Percentiles rank a stretch among this genome's conserved stretches.
Evolutionary conservation across 2,329 filamentous ascomycete genomes (phyloP).

Genomic region (Claviceps arundinis): DNA sequence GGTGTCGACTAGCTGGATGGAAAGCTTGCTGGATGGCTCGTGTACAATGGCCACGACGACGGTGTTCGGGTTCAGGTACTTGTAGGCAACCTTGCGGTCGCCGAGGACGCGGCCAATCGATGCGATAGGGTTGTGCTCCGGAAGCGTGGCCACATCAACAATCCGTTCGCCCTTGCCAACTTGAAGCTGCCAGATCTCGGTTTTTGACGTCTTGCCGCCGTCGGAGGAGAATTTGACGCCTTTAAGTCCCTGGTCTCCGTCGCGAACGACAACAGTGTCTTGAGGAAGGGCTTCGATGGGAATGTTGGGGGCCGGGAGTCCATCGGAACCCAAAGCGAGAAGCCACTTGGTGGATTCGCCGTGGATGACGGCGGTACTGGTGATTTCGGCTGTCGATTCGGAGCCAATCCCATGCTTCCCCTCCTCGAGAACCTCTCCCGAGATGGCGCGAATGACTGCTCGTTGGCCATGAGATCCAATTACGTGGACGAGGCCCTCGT

Average conservation of each 20-base stretch:
- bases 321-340: constrained; percentile 37
- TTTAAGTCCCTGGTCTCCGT: constrained; percentile 34
- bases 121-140: constrained; percentile 72
- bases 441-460: constrained; percentile 39
- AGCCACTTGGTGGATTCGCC: constrained; percentile 39
- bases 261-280: constrained; percentile 41
- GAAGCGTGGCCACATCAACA: constrained; percentile 51
- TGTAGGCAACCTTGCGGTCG: constrained; percentile 88
- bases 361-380: constrained; percentile 38
- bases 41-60: constrained; percentile 60
- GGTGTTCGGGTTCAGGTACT: constrained; percentile 85
- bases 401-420: not conserved
- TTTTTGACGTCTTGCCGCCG: constrained; percentile 26
- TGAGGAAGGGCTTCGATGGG: constrained; percentile 33
- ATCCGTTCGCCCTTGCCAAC: constrained; percentile 55
- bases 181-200: constrained; percentile 60
- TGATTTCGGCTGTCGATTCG: not conserved
- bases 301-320: constrained; percentile 31
- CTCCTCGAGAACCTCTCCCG: constrained; percentile 29
- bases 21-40: constrained; percentile 44
- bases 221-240: constrained; percentile 39
- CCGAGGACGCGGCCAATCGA: constrained; percentile 91
- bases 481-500: constrained; percentile 40
- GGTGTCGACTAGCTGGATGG: constrained; percentile 71
- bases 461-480: constrained; percentile 49